Conservation (phyloP, 441 rosid genomes). For the Syzygium malaccense region DNA sequence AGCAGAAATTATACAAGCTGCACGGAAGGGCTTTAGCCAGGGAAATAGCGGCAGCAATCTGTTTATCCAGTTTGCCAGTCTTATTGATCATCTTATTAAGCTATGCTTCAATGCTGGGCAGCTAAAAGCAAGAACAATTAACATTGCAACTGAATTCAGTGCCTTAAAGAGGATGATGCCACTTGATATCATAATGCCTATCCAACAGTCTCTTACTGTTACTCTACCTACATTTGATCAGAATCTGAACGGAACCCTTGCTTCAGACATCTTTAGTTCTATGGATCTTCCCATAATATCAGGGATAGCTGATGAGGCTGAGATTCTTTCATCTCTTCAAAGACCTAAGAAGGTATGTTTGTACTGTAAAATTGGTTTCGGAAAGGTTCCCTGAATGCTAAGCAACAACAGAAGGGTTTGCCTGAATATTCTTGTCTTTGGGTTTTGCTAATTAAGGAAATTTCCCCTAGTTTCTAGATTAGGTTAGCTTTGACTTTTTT, state of each 20-base stretch:
- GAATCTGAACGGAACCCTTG: conserved; percentile 35
- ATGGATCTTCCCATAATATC: conserved; percentile 86
- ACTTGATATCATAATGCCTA: conserved; percentile 87
- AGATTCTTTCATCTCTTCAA: conserved; percentile 99
- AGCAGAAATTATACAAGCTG: conserved; percentile 92
- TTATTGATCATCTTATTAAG: conserved; percentile 88
- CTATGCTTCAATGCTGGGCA: conserved; percentile 94
- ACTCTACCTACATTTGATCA: conserved; percentile 63
- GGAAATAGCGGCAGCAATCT: conserved; percentile 71
- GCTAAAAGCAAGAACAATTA: conserved; percentile 74
- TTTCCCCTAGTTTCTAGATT: not conserved
- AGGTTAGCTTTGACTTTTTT: not conserved
- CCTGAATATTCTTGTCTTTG: not conserved
- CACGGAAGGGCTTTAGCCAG: conserved; percentile 72
- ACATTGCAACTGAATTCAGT: conserved; percentile 94
- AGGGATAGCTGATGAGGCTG: conserved; percentile 95
- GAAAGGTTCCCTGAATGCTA: not conserved
- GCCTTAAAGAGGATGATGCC: conserved; percentile 99
- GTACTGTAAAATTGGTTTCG: not conserved
- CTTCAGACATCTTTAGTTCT: conserved; percentile 69
- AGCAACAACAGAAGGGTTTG: not conserved
- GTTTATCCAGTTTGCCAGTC: conserved; percentile 86
- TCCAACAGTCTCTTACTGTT: conserved; percentile 91
- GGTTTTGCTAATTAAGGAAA: not conserved
- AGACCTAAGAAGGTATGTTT: conserved; percentile 80